phyloP scores from a whole-genome alignment of 164 flowering plant genomes.

The Chloranthus sessilifolius region DNA sequence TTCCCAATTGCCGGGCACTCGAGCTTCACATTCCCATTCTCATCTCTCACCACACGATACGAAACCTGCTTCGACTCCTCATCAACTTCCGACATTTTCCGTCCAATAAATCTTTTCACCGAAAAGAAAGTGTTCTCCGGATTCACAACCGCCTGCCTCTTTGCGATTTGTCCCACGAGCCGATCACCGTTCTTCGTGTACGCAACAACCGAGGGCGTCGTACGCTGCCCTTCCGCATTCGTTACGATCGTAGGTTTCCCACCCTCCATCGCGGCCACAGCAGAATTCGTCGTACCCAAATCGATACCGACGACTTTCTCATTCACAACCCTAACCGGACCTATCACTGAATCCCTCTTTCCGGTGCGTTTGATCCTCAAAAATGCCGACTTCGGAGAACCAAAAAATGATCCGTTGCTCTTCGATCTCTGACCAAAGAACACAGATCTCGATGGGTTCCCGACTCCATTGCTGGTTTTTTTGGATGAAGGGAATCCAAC shows the following conservation, averaged over 20 bases:
- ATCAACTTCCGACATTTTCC: constrained; percentile 66
- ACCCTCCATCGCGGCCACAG: constrained; percentile 74
- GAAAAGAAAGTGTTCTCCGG: constrained; percentile 88
- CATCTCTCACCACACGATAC: constrained; percentile 50
- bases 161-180: constrained; percentile 92
- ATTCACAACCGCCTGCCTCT: constrained; percentile 90
- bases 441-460: constrained; percentile 14
- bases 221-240: constrained; percentile 67
- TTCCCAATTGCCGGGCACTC: constrained; percentile 73
- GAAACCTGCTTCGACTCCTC: constrained; percentile 68
- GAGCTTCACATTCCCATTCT: constrained; percentile 71
- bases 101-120: constrained; percentile 74
- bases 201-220: constrained; percentile 96
- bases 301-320: constrained; percentile 73
- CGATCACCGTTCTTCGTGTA: constrained; percentile 84
- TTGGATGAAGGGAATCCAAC: constrained; percentile 16
- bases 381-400: constrained; percentile 15
- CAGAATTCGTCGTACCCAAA: constrained; percentile 64
- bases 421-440: constrained; percentile 31
- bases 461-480: neutral
- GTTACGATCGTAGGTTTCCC: constrained; percentile 80
- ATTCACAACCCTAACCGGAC: constrained; percentile 36
- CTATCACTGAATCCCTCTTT: constrained; percentile 4
- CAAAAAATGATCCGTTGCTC: constrained; percentile 5
- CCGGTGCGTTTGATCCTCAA: constrained; percentile 10